Evolutionary conservation across 148 eudicot genomes (phyloP).

Genomic region (Silene uniflora): DNA sequence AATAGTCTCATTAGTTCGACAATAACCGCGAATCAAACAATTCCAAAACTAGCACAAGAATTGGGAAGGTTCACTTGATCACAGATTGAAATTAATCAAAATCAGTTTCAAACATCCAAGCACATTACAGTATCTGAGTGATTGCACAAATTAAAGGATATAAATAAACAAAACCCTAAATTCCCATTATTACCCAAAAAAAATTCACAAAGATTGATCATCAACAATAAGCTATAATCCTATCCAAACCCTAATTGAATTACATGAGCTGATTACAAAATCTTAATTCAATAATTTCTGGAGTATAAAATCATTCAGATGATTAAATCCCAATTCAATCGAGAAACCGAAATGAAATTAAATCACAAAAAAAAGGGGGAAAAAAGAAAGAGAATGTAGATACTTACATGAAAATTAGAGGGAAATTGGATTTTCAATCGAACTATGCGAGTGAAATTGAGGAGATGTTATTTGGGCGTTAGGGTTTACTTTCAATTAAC

Average conservation of each 20-base stretch:
- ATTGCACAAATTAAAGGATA: too few species aligned
- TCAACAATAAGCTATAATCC: not conserved
- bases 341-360: not conserved
- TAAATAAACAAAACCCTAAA: too few species aligned
- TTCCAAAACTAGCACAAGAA: too few species aligned
- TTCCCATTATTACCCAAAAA: not conserved
- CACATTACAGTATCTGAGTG: not conserved
- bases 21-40: not conserved
- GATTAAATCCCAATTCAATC: not conserved
- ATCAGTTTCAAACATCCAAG: not conserved
- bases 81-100: not conserved
- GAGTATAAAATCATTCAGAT: not conserved
- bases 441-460: not conserved
- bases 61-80: too few species aligned
- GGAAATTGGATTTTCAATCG: not conserved
- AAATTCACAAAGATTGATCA: not conserved
- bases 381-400: not conserved
- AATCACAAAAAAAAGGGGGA: not conserved
- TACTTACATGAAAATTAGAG: not conserved
- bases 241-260: not conserved
- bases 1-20: not conserved
- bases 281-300: not conserved
- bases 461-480: not conserved
- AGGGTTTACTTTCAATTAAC: too few species aligned
- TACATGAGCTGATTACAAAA: not conserved